Conservation (phyloP, 257 asterid genomes). For the Leptodermis oblonga region DNA sequence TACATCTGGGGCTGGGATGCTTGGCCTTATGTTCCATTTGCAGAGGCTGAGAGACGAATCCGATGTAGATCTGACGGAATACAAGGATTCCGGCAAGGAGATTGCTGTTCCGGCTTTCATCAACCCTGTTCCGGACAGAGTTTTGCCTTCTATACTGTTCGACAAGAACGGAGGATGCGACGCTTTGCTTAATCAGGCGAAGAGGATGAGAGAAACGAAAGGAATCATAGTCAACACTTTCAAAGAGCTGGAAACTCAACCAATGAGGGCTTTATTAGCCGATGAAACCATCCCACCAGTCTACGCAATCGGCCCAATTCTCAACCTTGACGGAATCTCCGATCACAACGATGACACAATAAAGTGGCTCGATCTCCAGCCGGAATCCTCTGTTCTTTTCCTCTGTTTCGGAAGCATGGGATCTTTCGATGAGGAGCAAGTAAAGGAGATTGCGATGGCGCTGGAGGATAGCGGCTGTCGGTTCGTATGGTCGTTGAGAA, state of each 20-base stretch:
- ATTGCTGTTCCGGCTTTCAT: not conserved
- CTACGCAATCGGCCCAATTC: not conserved
- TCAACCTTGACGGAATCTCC: not conserved
- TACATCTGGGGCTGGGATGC: not conserved
- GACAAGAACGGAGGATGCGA: not conserved
- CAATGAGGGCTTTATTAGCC: not conserved
- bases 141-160: not conserved
- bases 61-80: not conserved
- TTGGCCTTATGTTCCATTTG: not conserved
- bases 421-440: not conserved
- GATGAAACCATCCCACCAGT: not conserved
- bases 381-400: not conserved
- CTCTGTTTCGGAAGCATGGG: slow-evolving; percentile 5
- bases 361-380: slow-evolving; percentile 1
- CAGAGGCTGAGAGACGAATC: not conserved
- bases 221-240: not conserved
- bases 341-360: not conserved
- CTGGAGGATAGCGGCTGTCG: not conserved
- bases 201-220: not conserved
- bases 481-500: not conserved
- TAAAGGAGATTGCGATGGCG: not conserved
- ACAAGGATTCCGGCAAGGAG: not conserved
- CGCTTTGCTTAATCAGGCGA: not conserved
- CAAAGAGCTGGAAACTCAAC: not conserved
- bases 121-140: not conserved